Conservation (phyloP, 1,284 basidiomycete species). For the Ganoderma multipileum region DNA sequence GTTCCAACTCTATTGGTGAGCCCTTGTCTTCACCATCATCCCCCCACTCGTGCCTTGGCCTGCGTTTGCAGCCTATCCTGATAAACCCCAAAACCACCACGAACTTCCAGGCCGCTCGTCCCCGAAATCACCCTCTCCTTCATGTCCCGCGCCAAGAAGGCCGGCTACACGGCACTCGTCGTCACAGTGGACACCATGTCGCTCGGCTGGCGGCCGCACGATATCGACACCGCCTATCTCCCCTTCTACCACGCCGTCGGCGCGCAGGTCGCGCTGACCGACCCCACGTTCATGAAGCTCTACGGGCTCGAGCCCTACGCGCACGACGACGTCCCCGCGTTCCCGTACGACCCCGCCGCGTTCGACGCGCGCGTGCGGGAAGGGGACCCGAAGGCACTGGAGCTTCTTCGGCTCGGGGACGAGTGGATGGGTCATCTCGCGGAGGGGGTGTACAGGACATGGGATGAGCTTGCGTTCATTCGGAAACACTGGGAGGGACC, state of each 20-base stretch:
- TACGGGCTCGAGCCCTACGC: conserved; percentile 49
- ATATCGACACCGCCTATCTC: conserved; percentile 63
- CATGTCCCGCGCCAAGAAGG: conserved; percentile 54
- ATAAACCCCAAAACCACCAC: neutral
- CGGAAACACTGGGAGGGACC: conserved; percentile 73
- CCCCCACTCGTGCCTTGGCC: no score
- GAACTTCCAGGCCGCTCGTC: neutral
- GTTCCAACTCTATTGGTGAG: conserved; percentile 82
- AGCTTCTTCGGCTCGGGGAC: conserved; percentile 50
- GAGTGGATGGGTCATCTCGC: conserved; percentile 63
- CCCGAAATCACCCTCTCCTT: neutral
- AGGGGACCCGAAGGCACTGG: conserved; percentile 52
- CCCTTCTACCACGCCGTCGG: conserved; percentile 69
- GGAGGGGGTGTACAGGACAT: conserved; percentile 61
- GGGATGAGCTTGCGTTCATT: conserved; percentile 70
- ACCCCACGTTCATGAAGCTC: conserved; percentile 72
- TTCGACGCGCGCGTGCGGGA: conserved; percentile 44
- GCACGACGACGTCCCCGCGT: conserved; percentile 49
- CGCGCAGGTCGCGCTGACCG: conserved; percentile 60
- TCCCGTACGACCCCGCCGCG: conserved; percentile 61
- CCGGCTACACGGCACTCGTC: conserved; percentile 69
- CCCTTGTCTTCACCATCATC: neutral
- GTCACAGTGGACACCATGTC: conserved; percentile 70
- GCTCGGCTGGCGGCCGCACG: conserved; percentile 74
- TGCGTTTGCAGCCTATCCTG: neutral